Evolutionary conservation across 1,284 basidiomycete genomes (phyloP), one percentile per base, ranked within the genome.

Genomic region (Sporisorium sorghi): DNA sequence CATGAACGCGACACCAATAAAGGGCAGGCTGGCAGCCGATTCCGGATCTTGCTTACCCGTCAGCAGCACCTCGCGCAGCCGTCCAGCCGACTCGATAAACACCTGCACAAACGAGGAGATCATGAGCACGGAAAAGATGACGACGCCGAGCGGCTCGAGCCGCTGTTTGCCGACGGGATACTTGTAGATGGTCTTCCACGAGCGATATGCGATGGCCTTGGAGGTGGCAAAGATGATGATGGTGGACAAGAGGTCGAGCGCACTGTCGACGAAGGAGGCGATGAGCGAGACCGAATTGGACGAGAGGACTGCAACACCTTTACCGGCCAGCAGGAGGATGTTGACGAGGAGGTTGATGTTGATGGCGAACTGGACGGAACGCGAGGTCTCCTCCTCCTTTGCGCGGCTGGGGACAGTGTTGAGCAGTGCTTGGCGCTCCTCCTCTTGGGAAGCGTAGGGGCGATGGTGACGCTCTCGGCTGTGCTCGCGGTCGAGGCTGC

Each of bases 91-190:
- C 52, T 83, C 83, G 62, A 84, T 74, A 26, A 84, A 68, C 24
- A 84, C 83, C 51, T 81, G 79, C 8, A 65, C 60, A 23, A 83
- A 78, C n/a, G 69, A 87, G 0, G 87, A 85, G 50, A 88, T 88
- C 88, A 88, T 88, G 37, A 87, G 85, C n/a, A 89, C 87, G n/a
- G 86, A 86, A 74, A 89, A 89, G 64, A 88, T 81, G 46, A 85
- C 74, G 19, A 85, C 84, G 17, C 86, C 87, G 12, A 87, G 79
- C 7, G 86, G 86, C 73, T 87, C 87, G 49, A 88, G 86, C 3
- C 87, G 80, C 47, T 85, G 79, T 77, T 88, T 88, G 17, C 87
- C 88, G 2, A 86, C 86, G 0, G 88, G 88, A 70, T 87, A 88
- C 52, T 83, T 78, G 74, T 76, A 79, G 11, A 81, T 82, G 9